Percentiles rank a stretch among this genome's conserved stretches.
These are phyloP conservation scores for Cryptococcus sp. DNA, from an alignment of 1,284 basidiomycete genomes.

Conservation along the genomic window DNA sequence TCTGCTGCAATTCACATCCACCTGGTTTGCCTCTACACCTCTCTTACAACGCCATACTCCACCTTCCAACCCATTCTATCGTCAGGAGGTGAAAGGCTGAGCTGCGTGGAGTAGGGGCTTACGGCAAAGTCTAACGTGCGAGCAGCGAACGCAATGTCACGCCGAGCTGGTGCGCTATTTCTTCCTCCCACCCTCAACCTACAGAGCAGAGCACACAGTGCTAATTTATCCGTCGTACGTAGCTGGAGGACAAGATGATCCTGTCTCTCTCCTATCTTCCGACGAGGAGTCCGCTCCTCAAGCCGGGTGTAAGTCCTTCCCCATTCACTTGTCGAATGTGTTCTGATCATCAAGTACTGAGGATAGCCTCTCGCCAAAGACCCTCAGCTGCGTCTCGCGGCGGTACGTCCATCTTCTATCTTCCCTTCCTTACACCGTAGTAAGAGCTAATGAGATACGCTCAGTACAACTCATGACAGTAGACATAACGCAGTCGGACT, in stretches of 20 bases:
- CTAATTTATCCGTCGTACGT: not conserved
- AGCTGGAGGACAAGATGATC: not conserved
- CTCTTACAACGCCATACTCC: too few species aligned
- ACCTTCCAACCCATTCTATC: too few species aligned
- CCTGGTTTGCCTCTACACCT: too few species aligned
- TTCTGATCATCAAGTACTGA: not conserved
- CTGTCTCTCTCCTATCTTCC: constrained; percentile 7
- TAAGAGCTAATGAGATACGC: not conserved
- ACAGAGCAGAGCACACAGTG: not conserved
- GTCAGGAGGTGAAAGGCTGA: too few species aligned
- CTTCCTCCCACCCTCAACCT: not conserved
- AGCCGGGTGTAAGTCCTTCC: constrained; percentile 10
- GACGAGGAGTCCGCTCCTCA: constrained; percentile 8
- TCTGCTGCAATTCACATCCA: too few species aligned
- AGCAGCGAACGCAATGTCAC: too few species aligned
- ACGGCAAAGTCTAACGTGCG: too few species aligned
- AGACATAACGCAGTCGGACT: not conserved
- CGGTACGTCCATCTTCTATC: too few species aligned
- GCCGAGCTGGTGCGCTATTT: not conserved
- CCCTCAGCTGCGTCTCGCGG: too few species aligned
- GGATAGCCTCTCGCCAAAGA: too few species aligned
- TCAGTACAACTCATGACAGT: not conserved
- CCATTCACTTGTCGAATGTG: not conserved
- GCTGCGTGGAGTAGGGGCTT: too few species aligned
- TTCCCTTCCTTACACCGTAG: not conserved